Conservation (phyloP, 805 yeast genomes). For the Spathaspora passalidarum region DNA sequence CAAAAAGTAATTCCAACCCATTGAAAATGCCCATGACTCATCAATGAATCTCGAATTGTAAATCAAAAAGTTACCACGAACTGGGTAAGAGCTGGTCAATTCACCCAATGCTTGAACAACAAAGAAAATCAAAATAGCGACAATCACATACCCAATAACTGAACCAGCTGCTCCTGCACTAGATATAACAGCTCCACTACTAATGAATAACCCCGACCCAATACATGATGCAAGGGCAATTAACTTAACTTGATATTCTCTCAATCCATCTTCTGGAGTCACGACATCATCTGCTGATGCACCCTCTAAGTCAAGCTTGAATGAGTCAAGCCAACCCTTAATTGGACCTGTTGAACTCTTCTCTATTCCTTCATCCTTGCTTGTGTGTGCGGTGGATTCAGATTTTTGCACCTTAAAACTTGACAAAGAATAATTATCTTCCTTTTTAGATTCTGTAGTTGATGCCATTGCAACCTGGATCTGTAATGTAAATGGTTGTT, state of each 20-base stretch:
- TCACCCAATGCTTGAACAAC: conserved; percentile 43
- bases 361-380: neutral
- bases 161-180: conserved; percentile 19
- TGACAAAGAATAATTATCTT: conserved; percentile 8
- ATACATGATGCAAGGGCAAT: conserved; percentile 20
- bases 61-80: conserved; percentile 39
- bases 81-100: conserved; percentile 37
- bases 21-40: conserved; percentile 43
- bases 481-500: neutral
- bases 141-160: conserved; percentile 30
- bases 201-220: conserved; percentile 20
- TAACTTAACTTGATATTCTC: conserved; percentile 10
- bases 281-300: conserved; percentile 6
- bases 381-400: neutral
- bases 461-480: neutral
- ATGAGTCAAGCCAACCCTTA: neutral
- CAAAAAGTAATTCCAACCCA: conserved; percentile 42
- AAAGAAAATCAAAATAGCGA: conserved; percentile 37
- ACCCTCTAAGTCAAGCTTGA: conserved; percentile 8
- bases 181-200: conserved; percentile 15
- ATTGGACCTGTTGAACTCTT: neutral
- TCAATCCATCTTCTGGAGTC: conserved; percentile 9
- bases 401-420: conserved; percentile 7
- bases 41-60: conserved; percentile 40
- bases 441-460: conserved; percentile 7